Evolutionary conservation across 805 yeast genomes (phyloP), one percentile per base, ranked within the genome.

Genomic region (Spathaspora arborariae): DNA sequence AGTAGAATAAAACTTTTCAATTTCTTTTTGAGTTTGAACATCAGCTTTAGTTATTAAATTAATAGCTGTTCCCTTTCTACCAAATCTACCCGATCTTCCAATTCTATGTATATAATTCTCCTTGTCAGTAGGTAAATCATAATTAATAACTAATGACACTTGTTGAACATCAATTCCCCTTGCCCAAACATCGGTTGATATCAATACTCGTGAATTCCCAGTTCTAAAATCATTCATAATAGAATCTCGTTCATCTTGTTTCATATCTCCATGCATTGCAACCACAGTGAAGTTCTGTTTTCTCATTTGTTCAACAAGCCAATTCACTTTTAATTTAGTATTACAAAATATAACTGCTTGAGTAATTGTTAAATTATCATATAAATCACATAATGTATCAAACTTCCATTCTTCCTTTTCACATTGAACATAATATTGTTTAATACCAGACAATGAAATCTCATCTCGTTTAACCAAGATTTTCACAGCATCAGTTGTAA

Each of bases 91-190:
- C 57, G 96, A 90, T 70, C 99, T 85, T 68, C 99, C 99, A 56
- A 92, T 92, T 72, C 99, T 82, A 76, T 92, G 99, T 63, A 92
- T 84, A 70, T 92, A 92, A 79, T 92, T 92, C 70, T 92, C 98
- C 65, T 85, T 83, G 78, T 94, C 90, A 54, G 80, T 68, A 47
- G 99, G 98, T 67, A 92, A 74, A 70, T 92, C 99, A 73, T 88
- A 92, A 79, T 92, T 92, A 62, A 92, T 88, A 50, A 92, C 99
- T 56, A 92, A 73, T 10, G 97, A 91, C 42, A 92, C 97, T 66
- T 92, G 98, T 75, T 92, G 99, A 51, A 92, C 98, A 71, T 92
- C 99, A 56, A 92, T 94, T 64, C 99, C 99, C 72, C 99, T 81
- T 43, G 99, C 99, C 85, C 92, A 87, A 60, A 94, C 86, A 71